Base-by-base conservation (phyloP, 2,329 filamentous ascomycete species). In the Sporothrix euskadiensis region DNA sequence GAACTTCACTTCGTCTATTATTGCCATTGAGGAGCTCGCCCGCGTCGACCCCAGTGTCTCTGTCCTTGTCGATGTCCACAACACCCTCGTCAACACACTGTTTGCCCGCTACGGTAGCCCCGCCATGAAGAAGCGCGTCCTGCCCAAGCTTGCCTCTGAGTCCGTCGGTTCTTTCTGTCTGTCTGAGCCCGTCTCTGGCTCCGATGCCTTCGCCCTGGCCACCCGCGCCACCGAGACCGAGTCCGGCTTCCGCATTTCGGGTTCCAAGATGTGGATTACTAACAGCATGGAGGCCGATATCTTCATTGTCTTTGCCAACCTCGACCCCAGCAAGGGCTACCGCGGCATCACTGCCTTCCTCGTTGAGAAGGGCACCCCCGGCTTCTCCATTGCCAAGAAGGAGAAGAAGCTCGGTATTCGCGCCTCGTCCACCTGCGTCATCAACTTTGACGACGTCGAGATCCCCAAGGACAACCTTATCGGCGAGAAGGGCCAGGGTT, bases 181-280 rank as follows among this genome's bases (percentile, higher is more conserved):
- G 70, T 97, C 93, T 8, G 94, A 98, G 85, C 94, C 94, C 6
- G 92, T 92, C 1, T 97, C 94, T 30, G 96, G 96, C 30, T 97
- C 94, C 0, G 96, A 99, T 81, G 96, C 96, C 56, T 99, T 99
- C 80, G 97, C 97, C 0, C 87, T 99, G 76, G 92, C 94, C 77
- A 98, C 96, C 73, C 94, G 93, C 82, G 96, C 96, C 59, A 90
- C 89, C 73, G 93, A 94, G 86, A 96, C 93, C 0, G 87, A 89
- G 30, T 88, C 90, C 76, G 94, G 95, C 47, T 99, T 95, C 85
- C 91, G 88, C 83, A 92, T 99, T 82, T 92, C 89, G 75, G 96
- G 96, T 69, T 90, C 89, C 82, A 99, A 99, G 89, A 99, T 99
- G 96, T 99, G 96, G 96, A 99, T 99, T 83, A 99, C 96, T 76